These are phyloP conservation scores for Logfia minima DNA, from an alignment of 129 eudicot genomes.

Conservation along the genomic window DNA sequence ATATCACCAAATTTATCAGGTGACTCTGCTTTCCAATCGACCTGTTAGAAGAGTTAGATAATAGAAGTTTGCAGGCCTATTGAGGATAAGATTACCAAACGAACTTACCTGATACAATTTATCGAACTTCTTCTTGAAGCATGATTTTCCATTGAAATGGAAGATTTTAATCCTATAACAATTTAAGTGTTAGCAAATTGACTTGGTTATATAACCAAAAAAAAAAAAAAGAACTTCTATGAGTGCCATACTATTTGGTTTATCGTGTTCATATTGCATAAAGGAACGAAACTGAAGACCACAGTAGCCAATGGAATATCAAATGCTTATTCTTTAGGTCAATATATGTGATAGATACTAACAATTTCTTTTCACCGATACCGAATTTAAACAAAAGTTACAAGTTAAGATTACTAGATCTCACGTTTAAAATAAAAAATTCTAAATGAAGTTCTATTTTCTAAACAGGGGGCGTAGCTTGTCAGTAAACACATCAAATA, in stretches of 20 bases:
- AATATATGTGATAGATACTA: not conserved
- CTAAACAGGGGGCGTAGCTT: not conserved
- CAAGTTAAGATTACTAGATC: not conserved
- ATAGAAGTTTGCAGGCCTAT: not conserved
- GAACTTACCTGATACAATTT: slow-evolving; percentile 78
- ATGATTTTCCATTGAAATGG: slow-evolving; percentile 71
- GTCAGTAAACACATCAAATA: not conserved
- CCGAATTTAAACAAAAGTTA: not conserved
- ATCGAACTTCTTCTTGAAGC: slow-evolving; percentile 76
- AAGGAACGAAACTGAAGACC: not conserved
- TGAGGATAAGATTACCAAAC: not conserved
- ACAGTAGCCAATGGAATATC: not conserved
- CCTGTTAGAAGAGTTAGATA: slow-evolving; percentile 47
- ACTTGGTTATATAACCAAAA: not conserved
- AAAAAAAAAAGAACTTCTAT: not conserved
- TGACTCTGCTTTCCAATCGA: slow-evolving; percentile 94
- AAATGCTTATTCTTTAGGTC: not conserved
- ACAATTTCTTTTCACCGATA: not conserved
- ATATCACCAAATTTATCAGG: slow-evolving; percentile 78
- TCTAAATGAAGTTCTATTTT: not conserved
- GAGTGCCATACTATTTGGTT: not conserved
- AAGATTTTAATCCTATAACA: slow-evolving; percentile 79
- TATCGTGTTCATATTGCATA: not conserved
- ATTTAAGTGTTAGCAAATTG: slow-evolving; percentile 19
- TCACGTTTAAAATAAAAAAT: not conserved